phyloP scores from a whole-genome alignment of 2,329 filamentous ascomycete genomes.

The Alternaria alternata region DNA sequence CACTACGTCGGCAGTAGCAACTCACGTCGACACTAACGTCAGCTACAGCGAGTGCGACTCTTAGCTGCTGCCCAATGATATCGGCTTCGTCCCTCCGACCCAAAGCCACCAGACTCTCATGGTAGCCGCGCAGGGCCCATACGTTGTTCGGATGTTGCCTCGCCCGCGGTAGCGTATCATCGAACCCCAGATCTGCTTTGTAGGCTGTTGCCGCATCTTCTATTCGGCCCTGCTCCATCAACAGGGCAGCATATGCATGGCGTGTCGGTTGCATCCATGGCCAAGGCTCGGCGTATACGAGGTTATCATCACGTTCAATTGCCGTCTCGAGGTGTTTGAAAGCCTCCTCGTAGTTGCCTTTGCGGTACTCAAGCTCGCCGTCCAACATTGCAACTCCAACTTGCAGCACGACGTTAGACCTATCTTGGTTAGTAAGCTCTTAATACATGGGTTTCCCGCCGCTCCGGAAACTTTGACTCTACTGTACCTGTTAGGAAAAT shows the following conservation, averaged over 20 bases:
- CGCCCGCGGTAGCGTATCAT: conserved; percentile 67
- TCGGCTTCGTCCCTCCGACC: conserved; percentile 59
- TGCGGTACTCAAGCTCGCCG: conserved; percentile 77
- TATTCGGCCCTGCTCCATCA: conserved; percentile 69
- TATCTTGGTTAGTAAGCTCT: background rate
- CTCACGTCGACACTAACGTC: conserved; percentile 67
- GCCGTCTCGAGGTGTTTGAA: conserved; percentile 67
- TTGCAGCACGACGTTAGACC: conserved; percentile 66
- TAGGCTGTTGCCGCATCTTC: conserved; percentile 51
- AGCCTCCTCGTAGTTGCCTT: conserved; percentile 64
- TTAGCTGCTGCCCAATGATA: conserved; percentile 60
- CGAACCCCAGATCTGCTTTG: conserved; percentile 52
- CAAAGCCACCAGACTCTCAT: conserved; percentile 71
- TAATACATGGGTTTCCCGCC: background rate
- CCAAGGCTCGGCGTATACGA: conserved; percentile 79
- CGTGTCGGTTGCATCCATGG: conserved; percentile 80
- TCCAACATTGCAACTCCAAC: conserved; percentile 71
- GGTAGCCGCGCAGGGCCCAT: conserved; percentile 76
- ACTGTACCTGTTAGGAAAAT: conserved; percentile 69
- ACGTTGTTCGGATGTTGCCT: conserved; percentile 76
- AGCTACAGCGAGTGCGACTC: conserved; percentile 62
- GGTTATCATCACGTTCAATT: conserved; percentile 66
- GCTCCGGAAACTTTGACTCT: background rate
- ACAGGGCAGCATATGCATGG: conserved; percentile 74
- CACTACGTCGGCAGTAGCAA: conserved; percentile 61